phyloP scores from a whole-genome alignment of 495 filamentous ascomycete species.

The Zalerion maritima region DNA sequence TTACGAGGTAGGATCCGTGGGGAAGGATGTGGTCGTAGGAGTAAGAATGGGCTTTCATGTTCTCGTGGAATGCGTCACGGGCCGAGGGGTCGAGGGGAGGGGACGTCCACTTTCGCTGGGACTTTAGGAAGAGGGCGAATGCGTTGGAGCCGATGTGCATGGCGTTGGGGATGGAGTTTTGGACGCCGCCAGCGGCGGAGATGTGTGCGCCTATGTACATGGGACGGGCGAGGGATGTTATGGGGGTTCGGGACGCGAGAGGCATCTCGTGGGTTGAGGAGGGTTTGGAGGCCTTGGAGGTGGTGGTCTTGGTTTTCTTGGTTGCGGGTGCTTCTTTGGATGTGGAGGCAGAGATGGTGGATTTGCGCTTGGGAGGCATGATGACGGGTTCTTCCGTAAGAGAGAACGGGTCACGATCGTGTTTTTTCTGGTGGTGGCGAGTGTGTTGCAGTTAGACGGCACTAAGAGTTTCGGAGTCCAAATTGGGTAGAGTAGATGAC shows the following conservation, averaged over 20 bases:
- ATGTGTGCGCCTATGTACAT: conserved; percentile 91
- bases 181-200: conserved; percentile 75
- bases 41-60: conserved; percentile 57
- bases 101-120: conserved; percentile 87
- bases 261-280: conserved; percentile 49
- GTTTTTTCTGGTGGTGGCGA: too few relatives aligned
- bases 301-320: conserved; percentile 31
- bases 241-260: conserved; percentile 49
- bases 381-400: too few relatives aligned
- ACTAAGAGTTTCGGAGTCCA: too few relatives aligned
- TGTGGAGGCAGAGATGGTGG: too few relatives aligned
- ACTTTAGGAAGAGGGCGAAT: conserved; percentile 90
- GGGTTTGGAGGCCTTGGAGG: conserved; percentile 22
- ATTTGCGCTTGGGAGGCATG: too few relatives aligned
- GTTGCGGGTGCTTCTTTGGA: too few relatives aligned
- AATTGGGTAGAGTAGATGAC: too few relatives aligned
- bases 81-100: conserved; percentile 58
- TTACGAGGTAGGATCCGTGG: conserved; percentile 92
- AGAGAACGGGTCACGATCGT: too few relatives aligned
- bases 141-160: conserved; percentile 77
- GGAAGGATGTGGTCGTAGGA: conserved; percentile 58
- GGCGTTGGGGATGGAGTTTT: conserved; percentile 73
- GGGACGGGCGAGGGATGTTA: conserved; percentile 40
- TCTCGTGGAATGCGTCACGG: conserved; percentile 46
- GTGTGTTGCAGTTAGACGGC: too few relatives aligned